A percentile compares a stretch with the other conserved stretches of the same genome.
phyloP scores from a whole-genome alignment of 768 basidiomycete genomes.

The Clitopilus passeckerianus region DNA sequence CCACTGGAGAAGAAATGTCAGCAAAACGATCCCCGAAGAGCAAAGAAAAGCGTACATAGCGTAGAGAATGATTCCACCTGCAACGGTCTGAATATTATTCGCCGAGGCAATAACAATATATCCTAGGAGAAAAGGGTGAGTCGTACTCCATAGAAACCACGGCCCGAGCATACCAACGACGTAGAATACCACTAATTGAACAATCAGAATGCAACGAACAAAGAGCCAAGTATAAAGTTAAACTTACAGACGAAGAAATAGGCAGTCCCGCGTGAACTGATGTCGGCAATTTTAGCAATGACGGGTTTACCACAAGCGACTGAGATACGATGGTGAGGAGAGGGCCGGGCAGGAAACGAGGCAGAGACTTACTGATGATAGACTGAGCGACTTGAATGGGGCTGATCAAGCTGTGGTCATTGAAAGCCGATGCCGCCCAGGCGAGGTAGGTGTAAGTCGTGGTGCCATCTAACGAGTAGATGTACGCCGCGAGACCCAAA shows the following conservation, averaged over 20 bases:
- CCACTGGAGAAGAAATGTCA: slow-evolving; percentile 32
- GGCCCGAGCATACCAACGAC: slow-evolving; percentile 38
- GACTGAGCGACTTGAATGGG: slow-evolving; percentile 51
- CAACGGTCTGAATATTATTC: slow-evolving; percentile 36
- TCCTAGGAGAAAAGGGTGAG: slow-evolving; percentile 18
- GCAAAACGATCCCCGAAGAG: slow-evolving; percentile 10
- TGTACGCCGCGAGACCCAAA: slow-evolving; percentile 65
- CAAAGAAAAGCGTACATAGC: slow-evolving; percentile 34
- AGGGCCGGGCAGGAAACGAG: not conserved
- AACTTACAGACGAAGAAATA: slow-evolving; percentile 53
- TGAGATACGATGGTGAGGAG: slow-evolving; percentile 6
- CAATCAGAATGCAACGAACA: not conserved
- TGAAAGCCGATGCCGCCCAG: slow-evolving; percentile 51
- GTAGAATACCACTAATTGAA: slow-evolving; percentile 47
- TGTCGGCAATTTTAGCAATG: slow-evolving; percentile 71
- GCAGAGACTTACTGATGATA: slow-evolving; percentile 41
- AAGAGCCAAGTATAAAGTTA: not conserved
- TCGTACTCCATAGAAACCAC: not conserved
- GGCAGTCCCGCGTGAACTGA: slow-evolving; percentile 60
- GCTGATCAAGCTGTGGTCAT: slow-evolving; percentile 48
- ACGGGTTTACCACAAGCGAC: slow-evolving; percentile 56
- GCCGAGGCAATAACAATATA: slow-evolving; percentile 53
- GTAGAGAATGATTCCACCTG: slow-evolving; percentile 54
- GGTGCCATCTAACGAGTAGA: slow-evolving; percentile 69
- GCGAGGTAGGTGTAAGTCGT: slow-evolving; percentile 65